Percentiles rank a stretch among this genome's conserved stretches.
Evolutionary conservation across 164 flowering plant species (phyloP).

Genomic region (Buxus sempervirens): DNA sequence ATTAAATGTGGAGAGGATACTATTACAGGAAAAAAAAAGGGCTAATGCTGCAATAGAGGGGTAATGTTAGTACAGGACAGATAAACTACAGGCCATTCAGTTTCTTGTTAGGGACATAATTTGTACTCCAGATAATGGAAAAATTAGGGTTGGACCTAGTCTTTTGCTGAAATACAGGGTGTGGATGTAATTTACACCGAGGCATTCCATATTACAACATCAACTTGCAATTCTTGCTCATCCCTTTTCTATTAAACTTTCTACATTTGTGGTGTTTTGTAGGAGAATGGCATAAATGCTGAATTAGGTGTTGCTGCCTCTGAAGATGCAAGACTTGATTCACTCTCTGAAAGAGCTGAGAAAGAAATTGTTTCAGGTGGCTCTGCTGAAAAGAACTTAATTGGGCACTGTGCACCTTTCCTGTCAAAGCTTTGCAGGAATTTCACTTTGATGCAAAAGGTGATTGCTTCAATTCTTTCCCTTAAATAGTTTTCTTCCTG

Average conservation of each 20-base stretch:
- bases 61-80: too few species aligned
- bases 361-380: constrained; percentile 77
- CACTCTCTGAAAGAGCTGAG: constrained; percentile 76
- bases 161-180: too few species aligned
- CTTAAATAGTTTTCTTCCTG: neutral
- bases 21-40: too few species aligned
- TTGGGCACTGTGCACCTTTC: constrained; percentile 77
- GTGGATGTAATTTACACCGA: too few species aligned
- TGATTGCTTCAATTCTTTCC: constrained; percentile 19
- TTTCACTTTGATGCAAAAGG: constrained; percentile 84
- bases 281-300: constrained; percentile 77
- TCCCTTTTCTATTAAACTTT: neutral
- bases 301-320: constrained; percentile 91
- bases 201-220: too few species aligned
- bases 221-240: neutral
- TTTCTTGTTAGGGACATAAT: too few species aligned
- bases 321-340: constrained; percentile 81
- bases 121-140: too few species aligned
- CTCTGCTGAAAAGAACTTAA: constrained; percentile 54
- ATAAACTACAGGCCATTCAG: too few species aligned
- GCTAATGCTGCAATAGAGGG: too few species aligned
- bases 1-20: too few species aligned
- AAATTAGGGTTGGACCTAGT: too few species aligned
- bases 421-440: constrained; percentile 86
- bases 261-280: constrained; percentile 17